These are phyloP conservation scores for Tricholoma sp. DNA, from an alignment of 768 basidiomycete genomes.

Conservation along the genomic window DNA sequence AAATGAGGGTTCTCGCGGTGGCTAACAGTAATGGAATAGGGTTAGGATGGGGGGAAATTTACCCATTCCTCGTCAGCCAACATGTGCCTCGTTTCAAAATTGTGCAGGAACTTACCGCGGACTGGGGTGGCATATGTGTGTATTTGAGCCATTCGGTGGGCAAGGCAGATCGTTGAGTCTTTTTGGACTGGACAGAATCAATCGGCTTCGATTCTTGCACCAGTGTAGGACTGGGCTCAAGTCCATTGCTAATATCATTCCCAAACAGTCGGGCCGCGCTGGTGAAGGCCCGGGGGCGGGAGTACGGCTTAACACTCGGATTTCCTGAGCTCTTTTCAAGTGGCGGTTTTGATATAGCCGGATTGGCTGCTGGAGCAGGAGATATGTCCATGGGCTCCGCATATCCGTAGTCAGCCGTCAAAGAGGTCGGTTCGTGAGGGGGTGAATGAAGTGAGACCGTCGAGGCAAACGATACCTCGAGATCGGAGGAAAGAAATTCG, in stretches of 20 bases:
- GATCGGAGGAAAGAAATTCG: slow-evolving; percentile 67
- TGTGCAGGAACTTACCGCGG: slow-evolving; percentile 20
- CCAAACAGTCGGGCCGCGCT: slow-evolving; percentile 67
- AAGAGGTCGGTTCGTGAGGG: slow-evolving; percentile 38
- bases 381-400: slow-evolving; percentile 80
- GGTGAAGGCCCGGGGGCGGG: slow-evolving; percentile 62
- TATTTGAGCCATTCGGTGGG: slow-evolving; percentile 56
- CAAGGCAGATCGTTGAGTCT: slow-evolving; percentile 55
- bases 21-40: slow-evolving; percentile 23
- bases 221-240: slow-evolving; percentile 27
- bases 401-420: slow-evolving; percentile 44
- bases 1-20: slow-evolving; percentile 36
- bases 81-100: neutral
- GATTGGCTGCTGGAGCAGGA: slow-evolving; percentile 44
- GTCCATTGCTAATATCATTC: slow-evolving; percentile 62
- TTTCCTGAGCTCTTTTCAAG: neutral
- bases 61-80: neutral
- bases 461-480: slow-evolving; percentile 80
- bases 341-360: slow-evolving; percentile 20
- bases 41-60: neutral
- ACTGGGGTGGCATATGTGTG: slow-evolving; percentile 17
- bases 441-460: slow-evolving; percentile 78
- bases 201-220: slow-evolving; percentile 27
- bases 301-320: slow-evolving; percentile 19
- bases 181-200: slow-evolving; percentile 43